These are phyloP conservation scores for Senna tora DNA, from an alignment of 306 rosid species.

Conservation along the genomic window DNA sequence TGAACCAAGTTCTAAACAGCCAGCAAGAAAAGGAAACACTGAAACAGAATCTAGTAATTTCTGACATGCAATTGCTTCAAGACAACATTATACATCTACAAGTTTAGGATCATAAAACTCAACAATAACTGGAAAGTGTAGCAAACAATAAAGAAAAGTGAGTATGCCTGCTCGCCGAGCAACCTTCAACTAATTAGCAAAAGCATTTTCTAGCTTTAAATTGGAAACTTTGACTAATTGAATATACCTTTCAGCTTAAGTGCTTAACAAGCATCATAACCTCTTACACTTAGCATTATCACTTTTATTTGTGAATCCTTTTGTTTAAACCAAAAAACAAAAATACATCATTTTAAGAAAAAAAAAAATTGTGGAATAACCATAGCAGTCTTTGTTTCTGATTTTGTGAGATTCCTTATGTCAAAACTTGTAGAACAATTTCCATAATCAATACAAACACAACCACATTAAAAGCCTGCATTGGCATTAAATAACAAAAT, in stretches of 20 bases:
- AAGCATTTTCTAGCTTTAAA: neutral
- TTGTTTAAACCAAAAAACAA: too few species aligned
- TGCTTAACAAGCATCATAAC: neutral
- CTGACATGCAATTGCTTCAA: slow-evolving; percentile 9
- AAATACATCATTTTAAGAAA: too few species aligned
- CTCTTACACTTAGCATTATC: neutral
- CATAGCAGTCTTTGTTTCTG: slow-evolving; percentile 1
- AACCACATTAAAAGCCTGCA: slow-evolving; percentile 17
- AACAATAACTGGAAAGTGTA: neutral
- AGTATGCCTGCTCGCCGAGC: neutral
- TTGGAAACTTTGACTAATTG: neutral
- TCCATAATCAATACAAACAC: slow-evolving; percentile 25
- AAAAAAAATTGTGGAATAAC: neutral
- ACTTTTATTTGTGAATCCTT: too few species aligned
- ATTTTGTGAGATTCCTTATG: neutral
- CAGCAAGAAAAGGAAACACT: slow-evolving; percentile 12
- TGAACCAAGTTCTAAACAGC: slow-evolving; percentile 11
- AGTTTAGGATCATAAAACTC: slow-evolving; percentile 9
- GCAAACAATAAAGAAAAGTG: neutral
- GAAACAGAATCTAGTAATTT: slow-evolving; percentile 2
- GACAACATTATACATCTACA: neutral
- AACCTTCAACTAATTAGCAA: neutral
- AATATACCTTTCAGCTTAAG: neutral
- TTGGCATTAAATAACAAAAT: neutral
- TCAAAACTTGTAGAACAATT: slow-evolving; percentile 13